These are phyloP conservation scores for Penstemon eatonii DNA, from an alignment of 257 asterid species.

Conservation along the genomic window DNA sequence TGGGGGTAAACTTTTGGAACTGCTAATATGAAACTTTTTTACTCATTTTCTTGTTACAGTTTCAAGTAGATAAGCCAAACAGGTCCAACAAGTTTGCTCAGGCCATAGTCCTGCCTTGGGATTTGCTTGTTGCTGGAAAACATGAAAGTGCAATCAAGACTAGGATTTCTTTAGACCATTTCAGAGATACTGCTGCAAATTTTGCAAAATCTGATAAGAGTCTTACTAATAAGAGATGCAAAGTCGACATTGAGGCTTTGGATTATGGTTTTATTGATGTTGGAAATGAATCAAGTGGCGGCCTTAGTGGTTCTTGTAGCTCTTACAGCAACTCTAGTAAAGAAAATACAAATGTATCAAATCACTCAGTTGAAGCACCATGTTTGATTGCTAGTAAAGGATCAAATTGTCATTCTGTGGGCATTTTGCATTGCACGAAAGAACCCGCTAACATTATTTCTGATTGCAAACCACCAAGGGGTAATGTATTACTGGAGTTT, in stretches of 20 bases:
- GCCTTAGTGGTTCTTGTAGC: constrained; percentile 23
- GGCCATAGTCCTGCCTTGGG: constrained; percentile 82
- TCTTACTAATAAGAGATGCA: constrained; percentile 49
- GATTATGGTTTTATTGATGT: constrained; percentile 29
- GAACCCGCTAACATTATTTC: constrained; percentile 35
- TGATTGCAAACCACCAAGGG: constrained; percentile 42
- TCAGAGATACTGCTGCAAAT: constrained; percentile 31
- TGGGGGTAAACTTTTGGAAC: constrained; percentile 17
- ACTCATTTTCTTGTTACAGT: constrained; percentile 39
- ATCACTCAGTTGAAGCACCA: constrained; percentile 40
- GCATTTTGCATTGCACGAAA: constrained; percentile 46
- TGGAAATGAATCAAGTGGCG: constrained; percentile 29
- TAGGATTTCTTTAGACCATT: constrained; percentile 29
- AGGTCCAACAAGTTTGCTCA: constrained; percentile 60
- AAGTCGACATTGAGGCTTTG: constrained; percentile 36
- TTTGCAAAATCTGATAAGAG: constrained; percentile 23
- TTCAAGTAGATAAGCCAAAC: constrained; percentile 52
- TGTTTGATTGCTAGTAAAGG: constrained; percentile 49
- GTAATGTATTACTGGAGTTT: constrained; percentile 67
- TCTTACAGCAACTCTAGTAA: constrained; percentile 24
- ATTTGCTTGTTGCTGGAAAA: constrained; percentile 59
- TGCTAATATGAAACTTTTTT: constrained; percentile 17
- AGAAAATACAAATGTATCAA: constrained; percentile 25
- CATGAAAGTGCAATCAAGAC: constrained; percentile 32
- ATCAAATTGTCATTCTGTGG: constrained; percentile 36